These are phyloP conservation scores for Russula sp. DNA, from an alignment of 768 basidiomycete genomes.

Conservation along the genomic window DNA sequence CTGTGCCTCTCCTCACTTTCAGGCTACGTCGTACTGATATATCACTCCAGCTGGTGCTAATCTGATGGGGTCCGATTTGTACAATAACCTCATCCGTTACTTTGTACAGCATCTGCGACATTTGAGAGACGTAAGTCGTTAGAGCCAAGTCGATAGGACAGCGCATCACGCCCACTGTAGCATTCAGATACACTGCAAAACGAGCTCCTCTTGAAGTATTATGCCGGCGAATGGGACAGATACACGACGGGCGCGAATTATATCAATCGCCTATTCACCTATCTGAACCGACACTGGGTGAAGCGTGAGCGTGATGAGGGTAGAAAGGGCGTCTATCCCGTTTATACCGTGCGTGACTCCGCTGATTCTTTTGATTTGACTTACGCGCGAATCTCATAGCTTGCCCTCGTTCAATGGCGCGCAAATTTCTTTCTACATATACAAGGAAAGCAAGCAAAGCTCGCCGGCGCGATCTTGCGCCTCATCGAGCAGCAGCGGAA, in stretches of 20 bases:
- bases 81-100: conserved; percentile 90
- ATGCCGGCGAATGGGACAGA: conserved; percentile 89
- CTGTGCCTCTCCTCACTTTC: conserved; percentile 30
- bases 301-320: conserved; percentile 98
- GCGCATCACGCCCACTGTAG: conserved; percentile 37
- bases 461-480: conserved; percentile 81
- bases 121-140: conserved; percentile 49
- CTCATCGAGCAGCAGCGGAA: conserved; percentile 92
- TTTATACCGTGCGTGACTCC: conserved; percentile 74
- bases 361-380: not conserved
- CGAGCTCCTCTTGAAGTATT: conserved; percentile 83
- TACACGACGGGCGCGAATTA: conserved; percentile 98
- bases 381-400: conserved; percentile 37
- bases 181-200: conserved; percentile 75
- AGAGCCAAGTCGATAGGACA: conserved; percentile 28
- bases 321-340: conserved; percentile 86
- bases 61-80: conserved; percentile 95
- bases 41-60: conserved; percentile 72
- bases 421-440: conserved; percentile 82
- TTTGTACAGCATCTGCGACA: conserved; percentile 75
- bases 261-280: conserved; percentile 95
- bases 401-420: conserved; percentile 96
- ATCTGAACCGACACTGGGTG: conserved; percentile 99
- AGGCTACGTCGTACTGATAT: not conserved
- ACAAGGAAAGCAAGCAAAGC: conserved; percentile 75